Conservation (phyloP, 768 basidiomycete genomes). For the Amanita fuliginea region DNA sequence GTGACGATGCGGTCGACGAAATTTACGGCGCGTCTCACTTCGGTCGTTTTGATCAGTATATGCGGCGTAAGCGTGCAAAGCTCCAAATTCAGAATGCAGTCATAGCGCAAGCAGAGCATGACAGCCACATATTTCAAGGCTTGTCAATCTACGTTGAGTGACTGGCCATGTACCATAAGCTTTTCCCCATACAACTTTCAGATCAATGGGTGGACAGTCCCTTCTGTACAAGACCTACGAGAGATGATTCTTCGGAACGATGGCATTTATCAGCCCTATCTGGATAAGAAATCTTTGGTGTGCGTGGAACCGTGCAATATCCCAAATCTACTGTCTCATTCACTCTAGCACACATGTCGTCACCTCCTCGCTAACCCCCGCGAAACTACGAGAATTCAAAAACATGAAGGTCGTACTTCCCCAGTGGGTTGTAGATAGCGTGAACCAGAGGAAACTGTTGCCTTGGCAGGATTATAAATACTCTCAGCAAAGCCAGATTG, state of each 20-base stretch:
- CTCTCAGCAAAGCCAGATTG: slow-evolving; percentile 33
- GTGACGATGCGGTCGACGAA: slow-evolving; percentile 21
- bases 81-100: slow-evolving; percentile 68
- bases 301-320: slow-evolving; percentile 23
- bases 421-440: slow-evolving; percentile 81
- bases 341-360: slow-evolving; percentile 73
- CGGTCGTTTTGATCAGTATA: slow-evolving; percentile 81
- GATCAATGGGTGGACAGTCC: slow-evolving; percentile 87
- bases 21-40: slow-evolving; percentile 74
- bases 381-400: slow-evolving; percentile 82
- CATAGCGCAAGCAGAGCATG: slow-evolving; percentile 15
- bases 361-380: slow-evolving; percentile 82
- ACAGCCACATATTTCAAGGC: slow-evolving; percentile 55
- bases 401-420: slow-evolving; percentile 85
- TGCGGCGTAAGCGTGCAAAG: slow-evolving; percentile 85
- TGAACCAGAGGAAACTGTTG: slow-evolving; percentile 50
- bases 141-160: slow-evolving; percentile 64
- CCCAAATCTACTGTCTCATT: background rate
- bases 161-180: slow-evolving; percentile 16
- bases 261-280: slow-evolving; percentile 74
- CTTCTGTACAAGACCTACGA: slow-evolving; percentile 78
- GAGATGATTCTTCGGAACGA: slow-evolving; percentile 75
- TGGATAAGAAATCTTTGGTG: slow-evolving; percentile 70
- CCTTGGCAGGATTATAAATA: slow-evolving; percentile 76
- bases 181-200: background rate